A percentile compares a stretch with the other conserved stretches of the same genome.
These are phyloP conservation scores for Epichloe scottii DNA, from an alignment of 2,329 filamentous ascomycete genomes.

Conservation along the genomic window DNA sequence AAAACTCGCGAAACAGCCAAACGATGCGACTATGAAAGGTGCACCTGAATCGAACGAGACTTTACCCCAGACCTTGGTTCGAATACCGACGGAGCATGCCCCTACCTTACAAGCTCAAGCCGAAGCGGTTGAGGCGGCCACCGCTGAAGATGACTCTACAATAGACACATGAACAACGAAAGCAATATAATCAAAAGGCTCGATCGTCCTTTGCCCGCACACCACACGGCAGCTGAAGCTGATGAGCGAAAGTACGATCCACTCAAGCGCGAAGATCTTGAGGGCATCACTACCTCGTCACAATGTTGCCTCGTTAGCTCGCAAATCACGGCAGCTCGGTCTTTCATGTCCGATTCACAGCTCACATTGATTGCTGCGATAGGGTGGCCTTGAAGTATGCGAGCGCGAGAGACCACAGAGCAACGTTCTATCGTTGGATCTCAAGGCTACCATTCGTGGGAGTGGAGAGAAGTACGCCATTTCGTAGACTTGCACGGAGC, in stretches of 20 bases:
- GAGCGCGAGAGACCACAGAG: neutral
- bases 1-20: constrained; percentile 53
- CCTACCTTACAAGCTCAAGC: constrained; percentile 49
- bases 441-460: neutral
- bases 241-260: neutral
- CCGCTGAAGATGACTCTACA: constrained; percentile 24
- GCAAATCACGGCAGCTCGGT: neutral
- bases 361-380: neutral
- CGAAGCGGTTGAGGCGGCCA: constrained; percentile 34
- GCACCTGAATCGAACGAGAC: constrained; percentile 28
- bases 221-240: neutral
- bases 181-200: neutral
- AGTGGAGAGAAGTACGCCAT: neutral
- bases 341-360: neutral
- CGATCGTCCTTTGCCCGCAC: neutral
- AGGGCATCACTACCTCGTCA: neutral
- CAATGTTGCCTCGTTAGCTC: neutral
- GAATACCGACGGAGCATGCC: constrained; percentile 72
- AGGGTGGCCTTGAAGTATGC: neutral
- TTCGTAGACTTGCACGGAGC: neutral
- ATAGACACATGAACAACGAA: constrained; percentile 2
- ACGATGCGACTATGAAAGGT: constrained; percentile 21
- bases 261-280: neutral
- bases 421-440: neutral
- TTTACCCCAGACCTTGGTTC: constrained; percentile 69